Conservation (phyloP, 169 alveolate genomes). For the Eimeria acervulina region DNA sequence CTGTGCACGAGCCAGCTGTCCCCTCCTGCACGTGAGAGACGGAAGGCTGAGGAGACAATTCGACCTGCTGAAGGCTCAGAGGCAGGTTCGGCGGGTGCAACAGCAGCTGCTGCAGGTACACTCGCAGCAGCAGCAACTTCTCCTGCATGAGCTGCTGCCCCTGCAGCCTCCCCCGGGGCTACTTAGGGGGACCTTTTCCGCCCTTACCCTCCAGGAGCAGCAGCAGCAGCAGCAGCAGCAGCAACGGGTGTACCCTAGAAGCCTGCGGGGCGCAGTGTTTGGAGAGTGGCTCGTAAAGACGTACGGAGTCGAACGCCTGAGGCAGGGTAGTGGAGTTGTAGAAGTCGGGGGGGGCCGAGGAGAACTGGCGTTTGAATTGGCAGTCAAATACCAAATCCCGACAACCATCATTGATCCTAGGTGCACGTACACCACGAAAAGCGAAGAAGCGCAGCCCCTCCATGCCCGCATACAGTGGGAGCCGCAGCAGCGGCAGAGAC, state of each 20-base stretch:
- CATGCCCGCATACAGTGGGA: slow-evolving; percentile 1
- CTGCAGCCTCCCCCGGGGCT: neutral
- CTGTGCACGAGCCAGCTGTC: slow-evolving; percentile 52
- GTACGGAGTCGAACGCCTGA: slow-evolving; percentile 49
- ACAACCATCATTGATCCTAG: slow-evolving; percentile 69
- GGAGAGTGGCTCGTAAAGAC: slow-evolving; percentile 46
- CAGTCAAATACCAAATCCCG: slow-evolving; percentile 28
- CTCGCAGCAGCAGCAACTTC: slow-evolving; percentile 1
- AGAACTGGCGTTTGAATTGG: slow-evolving; percentile 54
- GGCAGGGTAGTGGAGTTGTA: slow-evolving; percentile 51
- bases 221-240: slow-evolving; percentile 60
- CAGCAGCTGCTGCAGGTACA: slow-evolving; percentile 48
- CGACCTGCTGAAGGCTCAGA: slow-evolving; percentile 62
- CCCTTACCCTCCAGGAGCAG: slow-evolving; percentile 24
- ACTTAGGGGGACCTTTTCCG: slow-evolving; percentile 9
- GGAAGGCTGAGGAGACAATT: slow-evolving; percentile 65
- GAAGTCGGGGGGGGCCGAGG: slow-evolving; percentile 70
- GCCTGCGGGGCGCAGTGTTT: slow-evolving; percentile 44
- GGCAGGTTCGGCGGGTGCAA: slow-evolving; percentile 63
- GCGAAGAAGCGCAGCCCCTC: slow-evolving; percentile 19
- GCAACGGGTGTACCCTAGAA: slow-evolving; percentile 59
- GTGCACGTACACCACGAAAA: slow-evolving; percentile 52
- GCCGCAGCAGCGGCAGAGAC: neutral
- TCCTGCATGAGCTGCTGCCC: slow-evolving; percentile 25
- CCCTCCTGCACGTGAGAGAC: slow-evolving; percentile 55